phyloP scores from a whole-genome alignment of 2,329 filamentous ascomycete genomes.

The Ophiosphaerella narmari region DNA sequence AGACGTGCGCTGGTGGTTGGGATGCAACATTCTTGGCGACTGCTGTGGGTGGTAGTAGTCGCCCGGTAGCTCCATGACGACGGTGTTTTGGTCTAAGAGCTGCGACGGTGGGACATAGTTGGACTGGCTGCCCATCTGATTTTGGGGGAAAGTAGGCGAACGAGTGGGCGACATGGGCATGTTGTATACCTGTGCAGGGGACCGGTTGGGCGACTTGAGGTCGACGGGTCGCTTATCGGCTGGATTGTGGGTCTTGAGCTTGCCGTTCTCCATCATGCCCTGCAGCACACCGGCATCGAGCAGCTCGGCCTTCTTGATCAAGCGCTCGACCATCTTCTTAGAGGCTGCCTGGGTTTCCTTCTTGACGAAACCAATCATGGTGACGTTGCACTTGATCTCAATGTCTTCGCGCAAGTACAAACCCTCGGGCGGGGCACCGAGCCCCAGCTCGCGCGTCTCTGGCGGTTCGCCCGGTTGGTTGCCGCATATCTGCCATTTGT shows the following conservation, averaged over 20 bases:
- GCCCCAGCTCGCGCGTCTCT: slow-evolving; percentile 66
- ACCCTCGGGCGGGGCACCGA: slow-evolving; percentile 67
- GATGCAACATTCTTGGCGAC: slow-evolving; percentile 33
- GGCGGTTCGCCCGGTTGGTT: slow-evolving; percentile 71
- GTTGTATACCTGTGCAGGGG: slow-evolving; percentile 31
- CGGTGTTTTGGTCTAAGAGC: slow-evolving; percentile 31
- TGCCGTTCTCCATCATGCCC: slow-evolving; percentile 70
- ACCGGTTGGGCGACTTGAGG: slow-evolving; percentile 23
- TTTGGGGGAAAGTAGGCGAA: slow-evolving; percentile 23
- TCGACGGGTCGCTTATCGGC: slow-evolving; percentile 37
- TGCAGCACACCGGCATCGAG: slow-evolving; percentile 68
- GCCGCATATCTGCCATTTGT: slow-evolving; percentile 69
- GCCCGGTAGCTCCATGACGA: slow-evolving; percentile 51
- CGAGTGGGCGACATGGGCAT: slow-evolving; percentile 33
- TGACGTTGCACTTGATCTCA: slow-evolving; percentile 71
- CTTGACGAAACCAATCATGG: slow-evolving; percentile 69
- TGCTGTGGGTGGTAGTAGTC: slow-evolving; percentile 46
- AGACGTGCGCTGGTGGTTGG: slow-evolving; percentile 29
- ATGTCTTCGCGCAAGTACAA: slow-evolving; percentile 73
- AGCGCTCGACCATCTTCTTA: slow-evolving; percentile 68
- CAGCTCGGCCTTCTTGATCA: slow-evolving; percentile 73
- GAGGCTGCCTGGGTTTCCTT: slow-evolving; percentile 68
- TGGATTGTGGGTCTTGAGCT: slow-evolving; percentile 63
- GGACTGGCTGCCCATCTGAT: slow-evolving; percentile 11
- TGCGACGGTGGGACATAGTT: slow-evolving; percentile 24